A percentile compares a stretch with the other conserved stretches of the same genome.
These are phyloP conservation scores for Fusarium metavorans DNA, from an alignment of 2,329 filamentous ascomycete genomes.

Conservation along the genomic window DNA sequence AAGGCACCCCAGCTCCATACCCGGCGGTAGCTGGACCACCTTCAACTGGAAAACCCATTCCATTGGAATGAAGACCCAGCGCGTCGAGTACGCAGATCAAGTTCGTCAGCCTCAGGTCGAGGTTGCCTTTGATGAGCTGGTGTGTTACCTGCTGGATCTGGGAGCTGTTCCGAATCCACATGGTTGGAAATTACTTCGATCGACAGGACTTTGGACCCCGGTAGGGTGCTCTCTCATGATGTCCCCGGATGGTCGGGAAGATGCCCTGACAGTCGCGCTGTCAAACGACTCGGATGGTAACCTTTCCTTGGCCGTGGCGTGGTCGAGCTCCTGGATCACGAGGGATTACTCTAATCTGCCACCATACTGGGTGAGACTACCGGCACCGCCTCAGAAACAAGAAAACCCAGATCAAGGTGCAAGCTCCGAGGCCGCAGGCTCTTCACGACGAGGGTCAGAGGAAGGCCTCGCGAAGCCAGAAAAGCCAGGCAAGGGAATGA, in stretches of 20 bases:
- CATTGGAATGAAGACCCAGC: slow-evolving; percentile 71
- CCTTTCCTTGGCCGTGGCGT: slow-evolving; percentile 67
- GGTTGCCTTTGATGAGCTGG: slow-evolving; percentile 68
- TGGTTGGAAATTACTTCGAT: slow-evolving; percentile 68
- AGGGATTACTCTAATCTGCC: slow-evolving; percentile 65
- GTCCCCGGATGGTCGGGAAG: slow-evolving; percentile 61
- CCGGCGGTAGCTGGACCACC: slow-evolving; percentile 73
- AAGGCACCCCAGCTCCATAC: slow-evolving; percentile 63
- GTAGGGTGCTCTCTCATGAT: slow-evolving; percentile 68
- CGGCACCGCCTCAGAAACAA: slow-evolving; percentile 44
- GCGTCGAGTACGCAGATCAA: slow-evolving; percentile 72
- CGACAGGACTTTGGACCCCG: slow-evolving; percentile 71
- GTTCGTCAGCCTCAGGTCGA: slow-evolving; percentile 66
- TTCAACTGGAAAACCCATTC: slow-evolving; percentile 75
- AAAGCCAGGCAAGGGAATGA: not conserved
- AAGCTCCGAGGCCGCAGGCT: not conserved
- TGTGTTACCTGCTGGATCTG: slow-evolving; percentile 72
- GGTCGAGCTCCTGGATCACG: slow-evolving; percentile 66
- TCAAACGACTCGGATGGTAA: slow-evolving; percentile 72
- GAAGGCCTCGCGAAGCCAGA: slow-evolving; percentile 13
- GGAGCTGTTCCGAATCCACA: slow-evolving; percentile 71
- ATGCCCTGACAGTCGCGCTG: slow-evolving; percentile 65
- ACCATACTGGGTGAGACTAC: slow-evolving; percentile 69
- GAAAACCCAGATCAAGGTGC: not conserved
- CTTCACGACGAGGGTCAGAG: not conserved